A percentile compares a stretch with the other conserved stretches of the same genome.
Evolutionary conservation across 179 eudicot genomes (phyloP).

Genomic region (Actinidia chinensis): DNA sequence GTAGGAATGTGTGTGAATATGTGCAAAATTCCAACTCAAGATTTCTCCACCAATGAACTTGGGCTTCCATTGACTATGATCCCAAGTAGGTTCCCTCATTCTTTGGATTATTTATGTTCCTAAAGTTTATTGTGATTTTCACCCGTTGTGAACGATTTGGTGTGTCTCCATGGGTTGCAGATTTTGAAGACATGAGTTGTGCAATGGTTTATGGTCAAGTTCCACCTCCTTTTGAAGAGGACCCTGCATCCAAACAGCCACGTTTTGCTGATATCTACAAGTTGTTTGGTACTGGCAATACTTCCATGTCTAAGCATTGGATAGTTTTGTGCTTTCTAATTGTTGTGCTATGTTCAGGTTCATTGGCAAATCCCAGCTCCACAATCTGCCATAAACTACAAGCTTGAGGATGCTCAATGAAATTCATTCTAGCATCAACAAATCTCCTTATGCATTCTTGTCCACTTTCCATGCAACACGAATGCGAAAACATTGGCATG

Average conservation of each 20-base stretch:
- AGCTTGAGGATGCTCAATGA: conserved; percentile 27
- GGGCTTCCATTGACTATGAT: conserved; percentile 95
- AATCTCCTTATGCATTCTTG: background rate
- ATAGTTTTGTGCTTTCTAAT: too few species aligned
- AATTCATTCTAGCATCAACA: too few species aligned
- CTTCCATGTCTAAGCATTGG: background rate
- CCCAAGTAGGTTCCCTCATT: conserved; percentile 55
- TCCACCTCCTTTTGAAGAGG: conserved; percentile 82
- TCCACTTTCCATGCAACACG: background rate
- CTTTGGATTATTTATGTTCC: background rate
- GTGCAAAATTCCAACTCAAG: conserved; percentile 98
- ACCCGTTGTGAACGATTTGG: too few species aligned
- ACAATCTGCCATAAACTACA: conserved; percentile 63
- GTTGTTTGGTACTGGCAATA: conserved; percentile 10
- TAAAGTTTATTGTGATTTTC: background rate
- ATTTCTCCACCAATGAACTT: conserved; percentile 92
- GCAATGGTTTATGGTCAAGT: conserved; percentile 93
- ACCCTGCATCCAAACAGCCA: conserved; percentile 69
- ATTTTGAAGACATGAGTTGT: conserved; percentile 98
- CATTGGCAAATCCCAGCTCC: conserved; percentile 66
- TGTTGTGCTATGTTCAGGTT: conserved; percentile 49
- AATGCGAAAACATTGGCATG: too few species aligned
- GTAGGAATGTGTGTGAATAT: conserved; percentile 95
- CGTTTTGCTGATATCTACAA: conserved; percentile 71
- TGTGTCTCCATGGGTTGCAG: conserved; percentile 32